Evolutionary conservation across 2,329 filamentous ascomycete species (phyloP), one percentile per base, ranked within the genome.

Genomic region (Talaromyces sp.): DNA sequence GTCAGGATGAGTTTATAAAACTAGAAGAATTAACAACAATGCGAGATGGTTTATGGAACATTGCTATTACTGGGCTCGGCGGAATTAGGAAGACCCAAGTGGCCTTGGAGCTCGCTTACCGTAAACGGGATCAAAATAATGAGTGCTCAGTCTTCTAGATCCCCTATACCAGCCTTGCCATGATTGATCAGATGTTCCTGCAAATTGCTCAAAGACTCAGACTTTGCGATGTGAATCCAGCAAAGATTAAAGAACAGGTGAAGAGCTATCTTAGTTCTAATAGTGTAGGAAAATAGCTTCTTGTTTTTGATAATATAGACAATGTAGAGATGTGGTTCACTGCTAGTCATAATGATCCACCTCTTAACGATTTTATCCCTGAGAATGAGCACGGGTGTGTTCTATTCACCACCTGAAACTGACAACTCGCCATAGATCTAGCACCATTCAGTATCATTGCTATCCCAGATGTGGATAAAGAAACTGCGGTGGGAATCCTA

Each of bases 331-430:
- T 71, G 63, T 67, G 63, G 63, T 42, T 65, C 2, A 5, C 25
- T 12, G 39, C 5, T 21, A 48, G 37, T 16, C 8, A 60, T 3
- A 35, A 42, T 35, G 21, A 21, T 25, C 21, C 61, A 5, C 18
- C 61, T 11, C 58, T 68, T 5, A 57, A 61, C 5, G 28, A 59
- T 3, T 63, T 63, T 50, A 44, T 71, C 5, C 67, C 70, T 21
- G 57, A 63, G 16, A 69, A 57, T 39, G 57, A 67, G 31, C 63
- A 71, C 40, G 68, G 67, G 37, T 48, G 6, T 54, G 68, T 75
- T 44, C 63, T 75, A 0, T 67, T 75, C 33, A 76, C 72, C 0
- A 70, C 67, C 2, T 65, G 71, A 7, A 71, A 66, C 16, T 64
- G 61, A 31, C 18, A 11, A 42, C 39, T 42, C 0, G 66, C 66